Evolutionary conservation across 768 basidiomycete genomes (phyloP).

Genomic region (Guyanaporus albipodus): DNA sequence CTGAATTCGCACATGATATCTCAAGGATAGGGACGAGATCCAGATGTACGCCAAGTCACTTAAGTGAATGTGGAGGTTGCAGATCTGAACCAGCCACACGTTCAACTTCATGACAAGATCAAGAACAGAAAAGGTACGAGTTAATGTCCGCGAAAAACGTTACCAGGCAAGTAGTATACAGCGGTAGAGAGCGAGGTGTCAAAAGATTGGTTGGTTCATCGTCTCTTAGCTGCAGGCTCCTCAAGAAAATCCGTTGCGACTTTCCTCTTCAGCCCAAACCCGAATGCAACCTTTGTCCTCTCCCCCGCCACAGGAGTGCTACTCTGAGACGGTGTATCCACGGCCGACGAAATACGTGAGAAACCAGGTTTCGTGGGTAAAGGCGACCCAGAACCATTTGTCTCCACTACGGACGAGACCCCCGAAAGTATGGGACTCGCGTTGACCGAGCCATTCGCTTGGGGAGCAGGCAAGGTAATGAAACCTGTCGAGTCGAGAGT

Average conservation of each 20-base stretch:
- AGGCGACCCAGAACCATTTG: slow-evolving; percentile 51
- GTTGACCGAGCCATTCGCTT: slow-evolving; percentile 36
- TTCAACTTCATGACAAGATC: too few species aligned
- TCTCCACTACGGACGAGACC: slow-evolving; percentile 26
- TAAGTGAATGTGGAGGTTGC: background rate
- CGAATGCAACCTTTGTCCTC: slow-evolving; percentile 72
- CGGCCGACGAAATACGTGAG: slow-evolving; percentile 65
- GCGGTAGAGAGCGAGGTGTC: background rate
- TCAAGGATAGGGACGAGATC: too few species aligned
- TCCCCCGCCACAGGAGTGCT: slow-evolving; percentile 61
- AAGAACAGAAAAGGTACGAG: background rate
- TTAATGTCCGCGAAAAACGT: too few species aligned
- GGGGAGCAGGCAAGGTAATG: slow-evolving; percentile 67
- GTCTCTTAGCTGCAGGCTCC: slow-evolving; percentile 61
- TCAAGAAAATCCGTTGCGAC: slow-evolving; percentile 65
- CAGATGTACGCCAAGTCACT: too few species aligned
- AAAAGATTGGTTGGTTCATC: slow-evolving; percentile 19
- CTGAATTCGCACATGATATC: too few species aligned
- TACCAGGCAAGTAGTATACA: background rate
- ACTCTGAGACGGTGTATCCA: slow-evolving; percentile 43
- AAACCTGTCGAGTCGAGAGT: slow-evolving; percentile 54
- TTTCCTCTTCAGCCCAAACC: slow-evolving; percentile 77
- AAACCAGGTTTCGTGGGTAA: slow-evolving; percentile 64
- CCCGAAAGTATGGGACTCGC: slow-evolving; percentile 45
- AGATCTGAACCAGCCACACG: too few species aligned